Conservation (phyloP, 225 moss, liverwort and hornwort species). For the Pseudoscleropodium purum region DNA sequence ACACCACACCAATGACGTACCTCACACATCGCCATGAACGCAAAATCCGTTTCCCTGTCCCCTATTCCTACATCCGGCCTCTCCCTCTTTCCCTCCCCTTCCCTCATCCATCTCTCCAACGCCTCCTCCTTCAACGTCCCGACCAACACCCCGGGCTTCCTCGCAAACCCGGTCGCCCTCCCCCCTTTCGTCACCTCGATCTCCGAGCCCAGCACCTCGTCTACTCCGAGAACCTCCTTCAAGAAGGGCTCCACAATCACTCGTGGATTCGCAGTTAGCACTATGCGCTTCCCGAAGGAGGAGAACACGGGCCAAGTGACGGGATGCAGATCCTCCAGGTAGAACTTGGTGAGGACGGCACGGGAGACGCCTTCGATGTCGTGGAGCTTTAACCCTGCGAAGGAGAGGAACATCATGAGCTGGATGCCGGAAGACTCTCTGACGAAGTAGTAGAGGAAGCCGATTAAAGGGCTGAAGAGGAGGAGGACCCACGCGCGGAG, state of each 20-base stretch:
- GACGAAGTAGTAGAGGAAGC: conserved; percentile 63
- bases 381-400: conserved; percentile 47
- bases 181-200: conserved; percentile 48
- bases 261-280: conserved; percentile 81
- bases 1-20: not conserved
- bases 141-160: conserved; percentile 54
- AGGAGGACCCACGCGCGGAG: conserved; percentile 50
- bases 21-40: conserved; percentile 59
- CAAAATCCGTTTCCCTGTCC: conserved; percentile 45
- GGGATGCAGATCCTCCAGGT: conserved; percentile 67
- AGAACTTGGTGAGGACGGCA: conserved; percentile 70
- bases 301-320: conserved; percentile 70
- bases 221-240: conserved; percentile 55
- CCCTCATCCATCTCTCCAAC: not conserved
- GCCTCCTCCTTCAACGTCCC: conserved; percentile 37
- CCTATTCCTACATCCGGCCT: conserved; percentile 38
- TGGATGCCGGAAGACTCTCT: conserved; percentile 65
- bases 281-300: conserved; percentile 50
- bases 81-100: not conserved
- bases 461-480: conserved; percentile 44
- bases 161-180: conserved; percentile 57
- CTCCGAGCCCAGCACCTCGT: conserved; percentile 73
- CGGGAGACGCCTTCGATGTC: conserved; percentile 57
- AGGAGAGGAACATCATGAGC: conserved; percentile 59
- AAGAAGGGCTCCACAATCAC: conserved; percentile 79